phyloP scores from a whole-genome alignment of 202 grass and related monocot genomes.

The Carex sylvatica region DNA sequence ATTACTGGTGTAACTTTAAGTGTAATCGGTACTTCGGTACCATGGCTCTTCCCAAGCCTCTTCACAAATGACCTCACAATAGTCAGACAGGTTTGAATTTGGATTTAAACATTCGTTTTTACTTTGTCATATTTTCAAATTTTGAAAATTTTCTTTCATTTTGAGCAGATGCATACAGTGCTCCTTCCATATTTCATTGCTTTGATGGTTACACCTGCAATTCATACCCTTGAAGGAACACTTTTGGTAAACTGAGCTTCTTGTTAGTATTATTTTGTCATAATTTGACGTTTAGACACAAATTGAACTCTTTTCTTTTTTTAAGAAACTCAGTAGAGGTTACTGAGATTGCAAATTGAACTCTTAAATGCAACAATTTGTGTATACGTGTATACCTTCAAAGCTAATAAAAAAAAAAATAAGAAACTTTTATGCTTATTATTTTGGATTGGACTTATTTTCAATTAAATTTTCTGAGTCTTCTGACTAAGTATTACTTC shows the following conservation, averaged over 20 bases:
- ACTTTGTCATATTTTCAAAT: conserved; percentile 1
- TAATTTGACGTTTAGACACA: background rate
- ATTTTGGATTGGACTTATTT: background rate
- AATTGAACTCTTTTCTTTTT: conserved; percentile 9
- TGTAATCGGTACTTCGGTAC: conserved; percentile 62
- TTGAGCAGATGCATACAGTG: conserved; percentile 76
- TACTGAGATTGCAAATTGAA: conserved; percentile 10
- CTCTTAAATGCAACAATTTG: conserved; percentile 14
- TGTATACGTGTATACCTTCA: conserved; percentile 10
- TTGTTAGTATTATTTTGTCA: background rate
- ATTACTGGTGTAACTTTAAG: conserved; percentile 58
- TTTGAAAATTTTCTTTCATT: conserved; percentile 20
- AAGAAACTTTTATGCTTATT: background rate
- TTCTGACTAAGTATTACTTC: background rate
- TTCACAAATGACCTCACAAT: conserved; percentile 78
- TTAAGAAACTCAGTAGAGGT: no score
- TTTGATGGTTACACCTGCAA: conserved; percentile 83
- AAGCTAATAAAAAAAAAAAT: background rate
- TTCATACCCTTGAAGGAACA: conserved; percentile 88
- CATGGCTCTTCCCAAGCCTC: conserved; percentile 64
- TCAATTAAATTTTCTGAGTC: background rate
- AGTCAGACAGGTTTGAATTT: conserved; percentile 55
- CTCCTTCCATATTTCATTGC: conserved; percentile 76
- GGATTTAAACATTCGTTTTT: background rate
- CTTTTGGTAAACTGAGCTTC: conserved; percentile 65